Conservation (phyloP, 352 stramenopile genomes). For the Globisporangium barbulae region DNA sequence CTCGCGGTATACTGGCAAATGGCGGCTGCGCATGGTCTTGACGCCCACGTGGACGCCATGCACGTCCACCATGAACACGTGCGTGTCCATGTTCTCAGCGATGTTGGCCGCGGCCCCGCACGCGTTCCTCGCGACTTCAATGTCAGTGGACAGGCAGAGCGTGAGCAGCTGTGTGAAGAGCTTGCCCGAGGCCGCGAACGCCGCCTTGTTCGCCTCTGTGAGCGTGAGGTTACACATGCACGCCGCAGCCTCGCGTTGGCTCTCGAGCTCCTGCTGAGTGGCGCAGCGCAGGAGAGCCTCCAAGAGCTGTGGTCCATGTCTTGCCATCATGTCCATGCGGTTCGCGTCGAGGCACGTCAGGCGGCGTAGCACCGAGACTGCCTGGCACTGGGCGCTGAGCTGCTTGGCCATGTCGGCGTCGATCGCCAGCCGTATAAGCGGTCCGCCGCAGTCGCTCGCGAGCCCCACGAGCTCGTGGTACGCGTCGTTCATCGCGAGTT, state of each 20-base stretch:
- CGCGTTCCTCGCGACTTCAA: slow-evolving; percentile 90
- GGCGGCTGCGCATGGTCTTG: slow-evolving; percentile 86
- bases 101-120: slow-evolving; percentile 92
- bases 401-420: slow-evolving; percentile 43
- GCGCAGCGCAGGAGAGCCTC: slow-evolving; percentile 46
- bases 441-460: slow-evolving; percentile 42
- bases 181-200: slow-evolving; percentile 42
- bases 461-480: slow-evolving; percentile 66
- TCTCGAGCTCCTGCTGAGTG: slow-evolving; percentile 65
- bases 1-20: slow-evolving; percentile 91
- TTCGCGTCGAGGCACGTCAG: slow-evolving; percentile 83
- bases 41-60: slow-evolving; percentile 87
- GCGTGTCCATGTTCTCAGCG: slow-evolving; percentile 78
- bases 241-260: slow-evolving; percentile 87
- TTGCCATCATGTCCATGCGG: slow-evolving; percentile 74
- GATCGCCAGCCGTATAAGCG: slow-evolving; percentile 54
- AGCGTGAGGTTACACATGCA: slow-evolving; percentile 87
- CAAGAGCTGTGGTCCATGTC: slow-evolving; percentile 52
- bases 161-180: slow-evolving; percentile 67
- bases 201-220: slow-evolving; percentile 72
- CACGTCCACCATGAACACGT: slow-evolving; percentile 82
- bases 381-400: slow-evolving; percentile 83
- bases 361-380: slow-evolving; percentile 86
- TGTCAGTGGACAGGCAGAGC: slow-evolving; percentile 78
- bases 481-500: slow-evolving; percentile 83